Base-by-base conservation (phyloP, 768 basidiomycete species). In the Tulasnella sp. region DNA sequence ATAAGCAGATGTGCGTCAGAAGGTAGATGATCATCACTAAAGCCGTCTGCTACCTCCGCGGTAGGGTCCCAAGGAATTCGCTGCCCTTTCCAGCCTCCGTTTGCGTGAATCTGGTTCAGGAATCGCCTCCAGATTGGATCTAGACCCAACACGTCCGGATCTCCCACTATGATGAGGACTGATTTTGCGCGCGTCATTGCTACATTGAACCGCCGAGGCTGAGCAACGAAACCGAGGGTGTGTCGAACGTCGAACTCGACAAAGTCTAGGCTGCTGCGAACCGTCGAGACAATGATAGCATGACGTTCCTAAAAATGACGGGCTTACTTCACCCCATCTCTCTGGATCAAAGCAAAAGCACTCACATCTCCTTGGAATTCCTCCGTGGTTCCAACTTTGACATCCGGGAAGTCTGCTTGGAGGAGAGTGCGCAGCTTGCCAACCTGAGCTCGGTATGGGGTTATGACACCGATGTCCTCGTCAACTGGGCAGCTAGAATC, bases 151-250 rank as follows among this genome's bases (percentile, higher is more conserved):
- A 92, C 88, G 4, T 85, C 84, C 0, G 92, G 90, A 83, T 93
- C 90, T 5, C 92, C 92, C 74, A 93, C 85, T 75, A 93, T 86
- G 81, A 93, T 89, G 22, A 93, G 88, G 6, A 93, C 86, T 0
- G 91, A 90, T 84, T 92, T 89, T 0, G 91, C 91, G 16, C 92
- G 90, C 0, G 92, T 93, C 18, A 93, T 85, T 6, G 92, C 91
- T 54, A 93, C 92, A 34, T 78, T 78, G 31, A 78, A 41, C 1
- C 77, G 77, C 6, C 77, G 50, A 37, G 77, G 77, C 41, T 78
- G 64, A 16, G 58, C 77, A 9, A 78, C 16, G 58, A 80, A 80
- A 31, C 80, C 80, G 34, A 80, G 74, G 6, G 74, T 69, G 37
- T 76, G 75, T 24, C 73, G 44, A 11, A 80, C 44, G 40, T 80